Percentiles rank a stretch among this genome's conserved stretches.
phyloP scores from a whole-genome alignment of 495 filamentous ascomycete species.

The Astrothelium macrocarpum region DNA sequence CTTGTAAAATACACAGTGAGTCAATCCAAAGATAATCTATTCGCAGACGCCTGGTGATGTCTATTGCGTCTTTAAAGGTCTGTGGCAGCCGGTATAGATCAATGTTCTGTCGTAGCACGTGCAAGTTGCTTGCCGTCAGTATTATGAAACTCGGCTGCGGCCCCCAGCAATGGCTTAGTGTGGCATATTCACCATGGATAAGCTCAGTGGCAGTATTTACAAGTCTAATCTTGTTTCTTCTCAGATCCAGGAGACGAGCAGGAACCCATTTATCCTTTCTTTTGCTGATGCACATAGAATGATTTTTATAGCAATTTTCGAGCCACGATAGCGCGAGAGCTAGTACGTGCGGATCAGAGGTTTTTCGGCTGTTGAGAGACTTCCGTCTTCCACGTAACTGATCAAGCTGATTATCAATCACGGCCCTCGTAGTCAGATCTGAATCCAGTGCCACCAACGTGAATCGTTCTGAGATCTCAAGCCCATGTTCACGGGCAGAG shows the following conservation, averaged over 20 bases:
- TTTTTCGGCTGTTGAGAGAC: neutral
- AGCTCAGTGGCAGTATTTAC: neutral
- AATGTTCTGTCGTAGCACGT: neutral
- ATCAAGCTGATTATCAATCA: neutral
- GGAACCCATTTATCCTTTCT: neutral
- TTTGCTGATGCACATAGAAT: neutral
- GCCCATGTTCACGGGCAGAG: neutral
- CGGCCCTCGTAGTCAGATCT: neutral
- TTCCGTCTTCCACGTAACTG: neutral
- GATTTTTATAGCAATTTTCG: neutral
- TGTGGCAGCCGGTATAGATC: neutral
- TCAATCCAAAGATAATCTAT: conserved; percentile 20
- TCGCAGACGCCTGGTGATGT: conserved; percentile 7
- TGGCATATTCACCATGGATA: conserved; percentile 3
- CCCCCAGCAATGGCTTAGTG: conserved; percentile 20
- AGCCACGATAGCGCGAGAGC: neutral
- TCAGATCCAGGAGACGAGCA: neutral
- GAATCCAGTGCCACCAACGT: neutral
- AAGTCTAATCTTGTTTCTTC: neutral
- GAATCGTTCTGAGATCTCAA: neutral
- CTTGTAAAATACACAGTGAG: conserved; percentile 17
- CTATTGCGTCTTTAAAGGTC: conserved; percentile 16
- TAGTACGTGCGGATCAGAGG: neutral
- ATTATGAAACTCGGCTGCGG: neutral
- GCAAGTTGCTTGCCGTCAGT: neutral